Conservation (phyloP, 2,329 filamentous ascomycete genomes). For the Cryoendolithus antarcticus region DNA sequence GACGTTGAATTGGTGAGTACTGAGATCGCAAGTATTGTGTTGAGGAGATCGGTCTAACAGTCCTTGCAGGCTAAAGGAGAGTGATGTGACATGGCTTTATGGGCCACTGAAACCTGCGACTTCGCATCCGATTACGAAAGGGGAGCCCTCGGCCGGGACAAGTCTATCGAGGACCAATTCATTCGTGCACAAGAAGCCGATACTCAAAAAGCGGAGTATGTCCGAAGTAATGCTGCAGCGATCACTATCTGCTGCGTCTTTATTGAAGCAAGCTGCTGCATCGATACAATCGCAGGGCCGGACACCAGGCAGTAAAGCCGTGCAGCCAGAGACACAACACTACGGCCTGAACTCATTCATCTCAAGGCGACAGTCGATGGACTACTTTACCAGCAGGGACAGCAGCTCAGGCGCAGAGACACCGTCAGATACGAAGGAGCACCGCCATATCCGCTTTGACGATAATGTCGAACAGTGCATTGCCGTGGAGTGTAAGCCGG, state of each 20-base stretch:
- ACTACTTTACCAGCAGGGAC: slow-evolving; percentile 45
- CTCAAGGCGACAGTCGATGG: slow-evolving; percentile 49
- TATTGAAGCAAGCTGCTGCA: slow-evolving; percentile 79
- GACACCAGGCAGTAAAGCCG: slow-evolving; percentile 8
- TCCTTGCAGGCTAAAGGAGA: slow-evolving; percentile 72
- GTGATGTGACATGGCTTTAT: slow-evolving; percentile 95
- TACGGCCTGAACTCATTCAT: slow-evolving; percentile 47
- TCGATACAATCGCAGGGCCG: slow-evolving; percentile 70
- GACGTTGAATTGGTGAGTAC: slow-evolving; percentile 75
- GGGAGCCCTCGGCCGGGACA: slow-evolving; percentile 39
- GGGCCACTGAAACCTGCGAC: slow-evolving; percentile 71
- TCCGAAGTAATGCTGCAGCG: slow-evolving; percentile 89
- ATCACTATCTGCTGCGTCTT: slow-evolving; percentile 75
- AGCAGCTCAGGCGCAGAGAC: slow-evolving; percentile 58
- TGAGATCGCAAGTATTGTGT: background rate
- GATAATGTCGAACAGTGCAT: slow-evolving; percentile 94
- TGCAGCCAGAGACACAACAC: slow-evolving; percentile 38
- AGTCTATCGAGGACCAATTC: slow-evolving; percentile 51
- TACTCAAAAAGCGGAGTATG: slow-evolving; percentile 91
- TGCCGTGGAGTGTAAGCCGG: slow-evolving; percentile 75
- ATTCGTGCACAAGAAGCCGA: slow-evolving; percentile 73
- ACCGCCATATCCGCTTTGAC: slow-evolving; percentile 90
- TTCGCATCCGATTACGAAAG: slow-evolving; percentile 39
- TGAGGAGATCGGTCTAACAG: slow-evolving; percentile 18
- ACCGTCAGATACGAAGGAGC: slow-evolving; percentile 45